Conservation (phyloP, 2,329 filamentous ascomycete species). For the Colletotrichum sp. region DNA sequence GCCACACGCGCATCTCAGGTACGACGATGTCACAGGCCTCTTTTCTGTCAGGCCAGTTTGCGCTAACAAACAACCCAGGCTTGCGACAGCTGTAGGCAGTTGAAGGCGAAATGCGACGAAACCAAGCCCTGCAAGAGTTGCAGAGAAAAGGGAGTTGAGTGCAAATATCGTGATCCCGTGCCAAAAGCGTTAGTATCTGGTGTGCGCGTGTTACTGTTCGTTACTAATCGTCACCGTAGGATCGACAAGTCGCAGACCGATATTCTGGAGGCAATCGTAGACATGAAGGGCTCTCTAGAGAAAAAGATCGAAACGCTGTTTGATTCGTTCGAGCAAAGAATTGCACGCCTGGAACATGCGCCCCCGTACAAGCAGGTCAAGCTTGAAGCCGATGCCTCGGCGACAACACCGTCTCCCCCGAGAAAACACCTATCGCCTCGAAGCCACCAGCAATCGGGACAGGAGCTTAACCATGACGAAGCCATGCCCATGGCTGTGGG, state of each 20-base stretch:
- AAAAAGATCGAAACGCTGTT: conserved; percentile 1
- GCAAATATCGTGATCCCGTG: conserved; percentile 88
- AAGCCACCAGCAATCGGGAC: not conserved
- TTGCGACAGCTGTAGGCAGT: conserved; percentile 85
- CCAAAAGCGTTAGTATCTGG: conserved; percentile 78
- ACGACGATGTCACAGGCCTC: conserved; percentile 17
- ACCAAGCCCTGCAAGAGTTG: conserved; percentile 85
- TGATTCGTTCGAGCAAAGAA: not conserved
- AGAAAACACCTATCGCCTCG: not conserved
- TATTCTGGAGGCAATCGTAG: conserved; percentile 60
- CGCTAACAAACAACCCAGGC: conserved; percentile 59
- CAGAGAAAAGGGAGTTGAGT: conserved; percentile 82
- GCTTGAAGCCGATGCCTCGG: conserved; percentile 3
- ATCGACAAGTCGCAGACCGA: conserved; percentile 67
- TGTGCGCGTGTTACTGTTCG: conserved; percentile 29
- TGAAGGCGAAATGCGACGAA: conserved; percentile 94
- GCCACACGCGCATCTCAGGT: conserved; percentile 71
- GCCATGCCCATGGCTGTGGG: conserved; percentile 32
- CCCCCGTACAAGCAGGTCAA: conserved; percentile 5
- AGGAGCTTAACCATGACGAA: not conserved
- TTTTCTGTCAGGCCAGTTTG: not conserved
- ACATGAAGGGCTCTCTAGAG: conserved; percentile 24
- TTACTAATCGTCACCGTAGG: conserved; percentile 39
- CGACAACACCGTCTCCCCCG: not conserved
- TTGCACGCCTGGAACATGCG: conserved; percentile 3